These are phyloP conservation scores for Hypoxylon sp. DNA, from an alignment of 2,329 filamentous ascomycete genomes.

Conservation along the genomic window DNA sequence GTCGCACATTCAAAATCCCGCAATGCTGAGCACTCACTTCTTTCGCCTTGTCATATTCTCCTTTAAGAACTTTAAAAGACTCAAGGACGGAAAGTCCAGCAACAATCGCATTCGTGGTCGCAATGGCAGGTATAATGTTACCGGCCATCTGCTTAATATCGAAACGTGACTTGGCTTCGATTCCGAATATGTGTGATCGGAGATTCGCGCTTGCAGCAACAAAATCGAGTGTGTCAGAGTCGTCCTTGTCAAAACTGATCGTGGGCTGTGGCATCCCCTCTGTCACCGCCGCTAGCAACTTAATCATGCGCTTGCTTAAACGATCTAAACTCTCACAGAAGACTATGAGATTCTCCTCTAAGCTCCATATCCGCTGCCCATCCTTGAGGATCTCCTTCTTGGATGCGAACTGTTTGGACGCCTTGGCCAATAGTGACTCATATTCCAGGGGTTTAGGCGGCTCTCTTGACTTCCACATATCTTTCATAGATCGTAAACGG, in stretches of 20 bases:
- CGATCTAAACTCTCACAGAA: slow-evolving; percentile 86
- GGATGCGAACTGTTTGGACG: slow-evolving; percentile 60
- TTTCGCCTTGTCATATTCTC: slow-evolving; percentile 76
- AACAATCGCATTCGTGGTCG: slow-evolving; percentile 96
- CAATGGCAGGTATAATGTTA: slow-evolving; percentile 98
- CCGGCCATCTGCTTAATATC: slow-evolving; percentile 99
- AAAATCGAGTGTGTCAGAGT: slow-evolving; percentile 94
- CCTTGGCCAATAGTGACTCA: slow-evolving; percentile 66
- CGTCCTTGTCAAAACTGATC: slow-evolving; percentile 96
- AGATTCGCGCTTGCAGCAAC: slow-evolving; percentile 92
- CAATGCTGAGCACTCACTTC: slow-evolving; percentile 65
- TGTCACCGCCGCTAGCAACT: slow-evolving; percentile 64
- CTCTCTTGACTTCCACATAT: slow-evolving; percentile 92
- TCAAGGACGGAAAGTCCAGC: slow-evolving; percentile 92
- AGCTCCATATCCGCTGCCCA: slow-evolving; percentile 83
- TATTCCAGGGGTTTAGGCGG: slow-evolving; percentile 81
- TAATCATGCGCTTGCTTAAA: slow-evolving; percentile 78
- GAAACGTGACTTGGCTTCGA: slow-evolving; percentile 89
- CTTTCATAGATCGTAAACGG: slow-evolving; percentile 85
- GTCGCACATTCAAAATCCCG: slow-evolving; percentile 9
- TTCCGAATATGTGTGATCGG: slow-evolving; percentile 87
- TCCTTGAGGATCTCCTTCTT: slow-evolving; percentile 69
- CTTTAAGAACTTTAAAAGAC: slow-evolving; percentile 87
- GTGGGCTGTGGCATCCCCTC: slow-evolving; percentile 67
- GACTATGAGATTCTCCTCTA: slow-evolving; percentile 85